Conservation (phyloP, 1,284 basidiomycete species). For the Naganishia albida region DNA sequence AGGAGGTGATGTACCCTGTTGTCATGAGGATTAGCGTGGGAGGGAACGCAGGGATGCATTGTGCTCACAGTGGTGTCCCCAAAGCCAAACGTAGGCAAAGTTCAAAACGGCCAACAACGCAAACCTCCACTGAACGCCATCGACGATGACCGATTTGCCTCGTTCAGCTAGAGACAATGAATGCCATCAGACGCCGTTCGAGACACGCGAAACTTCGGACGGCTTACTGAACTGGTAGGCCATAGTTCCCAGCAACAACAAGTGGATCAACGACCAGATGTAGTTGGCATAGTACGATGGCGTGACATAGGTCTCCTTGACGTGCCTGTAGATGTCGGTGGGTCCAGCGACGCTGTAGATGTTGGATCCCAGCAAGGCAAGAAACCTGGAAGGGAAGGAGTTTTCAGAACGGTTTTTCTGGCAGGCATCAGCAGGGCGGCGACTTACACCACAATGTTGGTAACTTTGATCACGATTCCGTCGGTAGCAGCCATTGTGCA, state of each 20-base stretch:
- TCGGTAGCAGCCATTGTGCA: conserved; percentile 57
- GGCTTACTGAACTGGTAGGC: conserved; percentile 74
- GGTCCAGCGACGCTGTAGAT: conserved; percentile 77
- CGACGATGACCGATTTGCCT: conserved; percentile 78
- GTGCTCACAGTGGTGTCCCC: conserved; percentile 57
- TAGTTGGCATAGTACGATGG: conserved; percentile 70
- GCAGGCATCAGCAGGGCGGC: neutral
- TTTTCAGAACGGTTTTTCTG: conserved; percentile 10
- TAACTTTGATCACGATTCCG: conserved; percentile 75
- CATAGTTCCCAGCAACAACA: conserved; percentile 80
- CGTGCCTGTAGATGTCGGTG: conserved; percentile 61
- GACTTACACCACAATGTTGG: conserved; percentile 62
- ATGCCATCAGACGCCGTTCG: neutral
- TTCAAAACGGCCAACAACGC: conserved; percentile 81
- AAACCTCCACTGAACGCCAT: conserved; percentile 85
- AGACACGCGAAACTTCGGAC: neutral
- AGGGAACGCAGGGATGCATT: neutral
- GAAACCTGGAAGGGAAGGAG: conserved; percentile 65
- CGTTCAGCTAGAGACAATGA: conserved; percentile 36
- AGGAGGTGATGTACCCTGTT: conserved; percentile 68
- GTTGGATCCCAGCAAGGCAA: conserved; percentile 74
- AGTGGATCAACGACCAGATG: conserved; percentile 62
- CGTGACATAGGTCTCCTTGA: conserved; percentile 82
- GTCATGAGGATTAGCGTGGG: neutral
- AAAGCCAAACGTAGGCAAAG: conserved; percentile 79